A percentile compares a stretch with the other conserved stretches of the same genome.
Evolutionary conservation across 805 yeast species (phyloP).

Genomic region (Candida silvicultrix): DNA sequence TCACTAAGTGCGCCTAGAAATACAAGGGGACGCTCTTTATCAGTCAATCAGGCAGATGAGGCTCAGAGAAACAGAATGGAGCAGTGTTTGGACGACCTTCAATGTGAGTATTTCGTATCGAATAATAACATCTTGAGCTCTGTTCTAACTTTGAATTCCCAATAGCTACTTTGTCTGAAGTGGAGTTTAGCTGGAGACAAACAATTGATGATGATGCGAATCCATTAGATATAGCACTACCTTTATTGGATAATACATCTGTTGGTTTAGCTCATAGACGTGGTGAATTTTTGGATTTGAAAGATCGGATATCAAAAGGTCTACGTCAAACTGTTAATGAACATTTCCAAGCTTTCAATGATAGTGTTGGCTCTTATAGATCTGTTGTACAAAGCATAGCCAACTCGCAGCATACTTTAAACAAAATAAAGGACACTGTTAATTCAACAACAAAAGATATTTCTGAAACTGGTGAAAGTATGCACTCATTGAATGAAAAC

Average conservation of each 20-base stretch:
- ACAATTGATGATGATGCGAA: slow-evolving; percentile 52
- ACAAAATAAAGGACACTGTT: slow-evolving; percentile 41
- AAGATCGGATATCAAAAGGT: slow-evolving; percentile 47
- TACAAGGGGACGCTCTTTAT: not conserved
- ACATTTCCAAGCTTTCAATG: slow-evolving; percentile 79
- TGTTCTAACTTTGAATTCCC: too few relatives aligned
- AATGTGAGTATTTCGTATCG: slow-evolving; percentile 5
- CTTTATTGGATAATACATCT: slow-evolving; percentile 78
- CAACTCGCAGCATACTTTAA: slow-evolving; percentile 56
- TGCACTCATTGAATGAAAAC: slow-evolving; percentile 46
- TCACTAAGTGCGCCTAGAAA: not conserved
- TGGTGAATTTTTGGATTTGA: slow-evolving; percentile 58
- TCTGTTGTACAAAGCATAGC: slow-evolving; percentile 56
- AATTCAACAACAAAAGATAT: slow-evolving; percentile 1
- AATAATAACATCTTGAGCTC: too few relatives aligned
- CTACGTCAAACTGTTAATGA: slow-evolving; percentile 70
- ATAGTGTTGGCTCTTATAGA: slow-evolving; percentile 79
- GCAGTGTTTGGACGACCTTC: slow-evolving; percentile 12
- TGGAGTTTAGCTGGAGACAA: slow-evolving; percentile 42
- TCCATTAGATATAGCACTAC: slow-evolving; percentile 80
- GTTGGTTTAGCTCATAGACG: slow-evolving; percentile 82
- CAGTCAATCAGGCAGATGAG: not conserved
- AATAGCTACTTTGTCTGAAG: slow-evolving; percentile 19
- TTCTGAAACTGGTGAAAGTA: slow-evolving; percentile 1
- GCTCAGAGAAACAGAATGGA: slow-evolving; percentile 8